Evolutionary conservation across 2,329 filamentous ascomycete species (phyloP).

Genomic region (Penicillium hesseltinei): DNA sequence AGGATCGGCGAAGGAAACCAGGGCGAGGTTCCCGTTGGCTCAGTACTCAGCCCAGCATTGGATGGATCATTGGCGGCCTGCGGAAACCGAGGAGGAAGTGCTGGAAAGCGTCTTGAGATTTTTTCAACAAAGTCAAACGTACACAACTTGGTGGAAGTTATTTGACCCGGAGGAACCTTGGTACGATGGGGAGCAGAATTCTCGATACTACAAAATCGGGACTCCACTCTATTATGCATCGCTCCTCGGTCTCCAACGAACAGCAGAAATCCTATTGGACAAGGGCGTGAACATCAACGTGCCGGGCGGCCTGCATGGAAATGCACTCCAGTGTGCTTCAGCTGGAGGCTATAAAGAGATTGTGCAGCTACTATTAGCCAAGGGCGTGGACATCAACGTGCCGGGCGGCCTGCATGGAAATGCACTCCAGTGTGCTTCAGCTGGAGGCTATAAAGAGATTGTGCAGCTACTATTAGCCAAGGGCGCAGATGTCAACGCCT

Average conservation of each 20-base stretch:
- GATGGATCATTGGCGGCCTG: not conserved
- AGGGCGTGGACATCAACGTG: not conserved
- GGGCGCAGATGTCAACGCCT: too few species aligned
- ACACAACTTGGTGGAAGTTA: not conserved
- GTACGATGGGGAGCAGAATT: accelerated
- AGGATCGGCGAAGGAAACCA: not conserved
- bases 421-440: not conserved
- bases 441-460: too few species aligned
- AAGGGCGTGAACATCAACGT: not conserved
- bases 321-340: not conserved
- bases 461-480: too few species aligned
- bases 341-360: accelerated
- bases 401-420: not conserved
- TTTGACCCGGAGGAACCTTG: not conserved
- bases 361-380: not conserved
- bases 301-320: not conserved
- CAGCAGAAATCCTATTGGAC: not conserved
- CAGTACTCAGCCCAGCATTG: not conserved
- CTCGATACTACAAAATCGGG: accelerated
- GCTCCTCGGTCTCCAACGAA: not conserved
- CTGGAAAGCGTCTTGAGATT: not conserved
- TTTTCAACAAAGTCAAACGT: not conserved
- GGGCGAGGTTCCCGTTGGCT: not conserved
- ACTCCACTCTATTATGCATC: not conserved
- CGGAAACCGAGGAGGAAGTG: not conserved